These are phyloP conservation scores for Fusarium sp. DNA, from an alignment of 2,329 filamentous ascomycete species.

Conservation along the genomic window DNA sequence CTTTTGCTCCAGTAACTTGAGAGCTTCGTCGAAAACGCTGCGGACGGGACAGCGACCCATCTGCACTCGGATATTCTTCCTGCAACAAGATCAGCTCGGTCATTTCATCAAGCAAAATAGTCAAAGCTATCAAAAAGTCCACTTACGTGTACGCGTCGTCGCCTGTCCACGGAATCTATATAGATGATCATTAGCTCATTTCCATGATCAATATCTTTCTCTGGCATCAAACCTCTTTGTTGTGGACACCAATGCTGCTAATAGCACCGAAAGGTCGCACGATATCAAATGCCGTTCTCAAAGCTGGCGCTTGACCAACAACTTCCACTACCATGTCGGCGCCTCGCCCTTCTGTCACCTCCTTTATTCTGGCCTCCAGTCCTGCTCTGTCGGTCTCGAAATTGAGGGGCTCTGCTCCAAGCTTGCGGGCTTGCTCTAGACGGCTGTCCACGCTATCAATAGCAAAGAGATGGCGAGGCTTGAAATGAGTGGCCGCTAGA, in stretches of 20 bases:
- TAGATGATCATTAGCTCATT: constrained; percentile 13
- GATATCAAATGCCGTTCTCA: constrained; percentile 78
- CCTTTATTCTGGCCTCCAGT: constrained; percentile 76
- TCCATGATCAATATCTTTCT: background rate
- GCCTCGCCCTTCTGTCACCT: constrained; percentile 82
- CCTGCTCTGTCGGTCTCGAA: constrained; percentile 75
- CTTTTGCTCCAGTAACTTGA: constrained; percentile 73
- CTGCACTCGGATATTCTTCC: constrained; percentile 79
- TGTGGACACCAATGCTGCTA: constrained; percentile 82
- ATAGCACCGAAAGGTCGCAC: constrained; percentile 79
- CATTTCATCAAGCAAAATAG: constrained; percentile 9
- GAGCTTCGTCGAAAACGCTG: constrained; percentile 74
- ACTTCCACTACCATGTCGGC: constrained; percentile 88
- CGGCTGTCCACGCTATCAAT: constrained; percentile 83
- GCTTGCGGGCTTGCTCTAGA: constrained; percentile 75
- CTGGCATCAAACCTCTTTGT: constrained; percentile 68
- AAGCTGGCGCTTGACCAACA: constrained; percentile 76
- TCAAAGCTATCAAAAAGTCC: background rate
- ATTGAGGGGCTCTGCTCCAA: constrained; percentile 88
- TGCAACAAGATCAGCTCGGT: constrained; percentile 48
- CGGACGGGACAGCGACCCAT: constrained; percentile 84
- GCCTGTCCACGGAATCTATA: constrained; percentile 74
- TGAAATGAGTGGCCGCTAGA: constrained; percentile 79
- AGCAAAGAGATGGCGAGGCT: constrained; percentile 81
- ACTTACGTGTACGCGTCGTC: constrained; percentile 70